Percentiles rank a stretch among this genome's conserved stretches.
Evolutionary conservation across 1,284 basidiomycete species (phyloP).

Genomic region (Rhodofomes roseus): DNA sequence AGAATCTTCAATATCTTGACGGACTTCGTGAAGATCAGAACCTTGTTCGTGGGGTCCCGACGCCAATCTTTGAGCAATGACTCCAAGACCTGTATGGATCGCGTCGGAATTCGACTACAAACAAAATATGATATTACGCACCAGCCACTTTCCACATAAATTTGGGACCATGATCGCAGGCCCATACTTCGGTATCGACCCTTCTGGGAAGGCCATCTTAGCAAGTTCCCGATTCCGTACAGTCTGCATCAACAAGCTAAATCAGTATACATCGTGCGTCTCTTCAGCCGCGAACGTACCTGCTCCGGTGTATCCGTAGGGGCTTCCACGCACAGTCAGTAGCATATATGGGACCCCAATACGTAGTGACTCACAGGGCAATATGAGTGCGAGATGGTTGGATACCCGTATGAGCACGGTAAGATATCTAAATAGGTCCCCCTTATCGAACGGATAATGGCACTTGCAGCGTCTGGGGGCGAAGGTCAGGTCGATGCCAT

Average conservation of each 20-base stretch:
- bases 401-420: slow-evolving; percentile 79
- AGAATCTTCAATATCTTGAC: slow-evolving; percentile 81
- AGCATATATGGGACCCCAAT: background rate
- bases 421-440: slow-evolving; percentile 71
- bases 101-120: background rate
- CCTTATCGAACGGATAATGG: slow-evolving; percentile 56
- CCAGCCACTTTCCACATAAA: slow-evolving; percentile 85
- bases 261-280: too few relatives aligned
- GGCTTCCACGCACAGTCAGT: slow-evolving; percentile 31
- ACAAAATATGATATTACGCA: slow-evolving; percentile 30
- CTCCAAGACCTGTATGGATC: slow-evolving; percentile 52
- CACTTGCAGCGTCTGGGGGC: slow-evolving; percentile 56
- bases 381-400: slow-evolving; percentile 80
- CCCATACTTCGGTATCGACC: slow-evolving; percentile 54
- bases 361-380: slow-evolving; percentile 51
- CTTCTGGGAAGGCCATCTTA: slow-evolving; percentile 52
- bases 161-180: slow-evolving; percentile 55
- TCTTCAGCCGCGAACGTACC: slow-evolving; percentile 27
- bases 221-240: slow-evolving; percentile 57
- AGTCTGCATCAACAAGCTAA: slow-evolving; percentile 36
- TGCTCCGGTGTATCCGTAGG: slow-evolving; percentile 63
- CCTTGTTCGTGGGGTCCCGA: slow-evolving; percentile 65
- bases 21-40: slow-evolving; percentile 84
- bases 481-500: background rate
- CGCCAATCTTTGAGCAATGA: slow-evolving; percentile 64